Conservation (phyloP, 163 green algal species). For the Chlamydomonas reinhardtii region DNA sequence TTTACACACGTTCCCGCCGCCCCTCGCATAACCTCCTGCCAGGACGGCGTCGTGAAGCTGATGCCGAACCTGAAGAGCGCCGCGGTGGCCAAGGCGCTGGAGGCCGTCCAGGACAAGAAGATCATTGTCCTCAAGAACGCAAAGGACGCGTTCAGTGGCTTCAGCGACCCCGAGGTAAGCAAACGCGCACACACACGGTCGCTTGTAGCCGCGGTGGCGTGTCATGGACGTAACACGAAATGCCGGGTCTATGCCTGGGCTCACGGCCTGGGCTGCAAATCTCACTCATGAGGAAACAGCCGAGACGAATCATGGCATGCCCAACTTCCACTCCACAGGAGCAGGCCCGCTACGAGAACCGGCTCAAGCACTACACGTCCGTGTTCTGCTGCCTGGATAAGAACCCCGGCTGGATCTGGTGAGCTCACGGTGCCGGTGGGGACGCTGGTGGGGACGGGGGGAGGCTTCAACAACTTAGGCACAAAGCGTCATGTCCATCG, state of each 20-base stretch:
- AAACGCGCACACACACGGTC: neutral
- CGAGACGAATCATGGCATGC: too few relatives aligned
- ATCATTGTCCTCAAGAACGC: conserved; percentile 18
- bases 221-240: too few relatives aligned
- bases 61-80: conserved; percentile 14
- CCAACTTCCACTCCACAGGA: neutral
- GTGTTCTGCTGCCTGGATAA: conserved; percentile 48
- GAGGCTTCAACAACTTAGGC: too few relatives aligned
- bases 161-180: conserved; percentile 2
- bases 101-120: conserved; percentile 12
- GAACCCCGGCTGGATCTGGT: conserved; percentile 59
- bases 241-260: too few relatives aligned
- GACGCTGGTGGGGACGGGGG: too few relatives aligned
- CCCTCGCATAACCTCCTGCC: neutral
- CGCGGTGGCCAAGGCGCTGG: conserved; percentile 47
- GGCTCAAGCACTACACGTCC: conserved; percentile 53
- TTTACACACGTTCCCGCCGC: too few relatives aligned
- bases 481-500: too few relatives aligned
- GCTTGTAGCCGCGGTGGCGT: too few relatives aligned
- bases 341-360: conserved; percentile 33
- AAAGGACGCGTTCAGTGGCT: conserved; percentile 5
- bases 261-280: too few relatives aligned
- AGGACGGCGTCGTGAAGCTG: conserved; percentile 43
- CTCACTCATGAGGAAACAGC: neutral
- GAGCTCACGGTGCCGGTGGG: neutral